A percentile compares a stretch with the other conserved stretches of the same genome.
Evolutionary conservation across 179 eudicot genomes (phyloP).

Genomic region (Beta lomatogona): DNA sequence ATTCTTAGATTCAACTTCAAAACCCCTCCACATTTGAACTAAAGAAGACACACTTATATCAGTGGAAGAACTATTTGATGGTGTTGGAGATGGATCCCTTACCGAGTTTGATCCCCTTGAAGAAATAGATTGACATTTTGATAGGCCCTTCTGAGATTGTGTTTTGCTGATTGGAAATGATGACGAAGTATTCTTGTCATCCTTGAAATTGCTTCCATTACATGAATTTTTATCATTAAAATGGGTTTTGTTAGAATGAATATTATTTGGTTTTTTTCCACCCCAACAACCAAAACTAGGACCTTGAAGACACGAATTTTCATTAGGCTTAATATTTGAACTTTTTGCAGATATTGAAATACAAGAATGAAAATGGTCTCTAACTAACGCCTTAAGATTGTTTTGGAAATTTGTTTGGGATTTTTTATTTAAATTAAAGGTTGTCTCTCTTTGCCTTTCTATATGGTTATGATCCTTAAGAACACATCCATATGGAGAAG

Average conservation of each 20-base stretch:
- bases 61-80: slow-evolving; percentile 29
- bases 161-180: slow-evolving; percentile 11
- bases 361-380: slow-evolving; percentile 38
- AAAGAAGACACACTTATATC: slow-evolving; percentile 66
- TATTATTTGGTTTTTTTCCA: background rate
- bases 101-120: slow-evolving; percentile 15
- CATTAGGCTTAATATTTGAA: slow-evolving; percentile 12
- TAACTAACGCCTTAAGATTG: slow-evolving; percentile 43
- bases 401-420: slow-evolving; percentile 29
- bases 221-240: background rate
- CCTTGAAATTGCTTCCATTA: background rate
- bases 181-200: background rate
- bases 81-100: slow-evolving; percentile 39
- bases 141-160: slow-evolving; percentile 13
- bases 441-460: slow-evolving; percentile 25
- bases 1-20: slow-evolving; percentile 33
- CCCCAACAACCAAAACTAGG: slow-evolving; percentile 8
- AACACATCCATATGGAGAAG: slow-evolving; percentile 42
- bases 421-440: slow-evolving; percentile 6
- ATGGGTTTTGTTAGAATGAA: slow-evolving; percentile 7
- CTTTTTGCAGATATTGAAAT: slow-evolving; percentile 30
- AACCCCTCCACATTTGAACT: slow-evolving; percentile 61
- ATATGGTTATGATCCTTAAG: slow-evolving; percentile 38
- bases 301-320: slow-evolving; percentile 8
- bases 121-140: slow-evolving; percentile 18